phyloP scores from a whole-genome alignment of 352 stramenopile species.

The Pythium grandisporangium region DNA sequence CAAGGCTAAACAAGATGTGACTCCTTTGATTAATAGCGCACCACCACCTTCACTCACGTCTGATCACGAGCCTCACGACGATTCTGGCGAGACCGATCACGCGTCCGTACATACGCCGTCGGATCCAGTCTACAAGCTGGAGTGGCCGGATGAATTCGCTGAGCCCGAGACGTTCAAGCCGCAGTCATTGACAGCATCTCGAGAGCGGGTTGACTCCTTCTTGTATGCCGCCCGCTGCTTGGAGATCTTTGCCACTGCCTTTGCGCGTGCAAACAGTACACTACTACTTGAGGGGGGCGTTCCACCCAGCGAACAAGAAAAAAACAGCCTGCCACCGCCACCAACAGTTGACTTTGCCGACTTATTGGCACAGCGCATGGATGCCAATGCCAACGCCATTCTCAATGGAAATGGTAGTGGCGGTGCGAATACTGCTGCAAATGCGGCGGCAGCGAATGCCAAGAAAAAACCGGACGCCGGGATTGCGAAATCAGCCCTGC shows the following conservation, averaged over 20 bases:
- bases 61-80: too few species aligned
- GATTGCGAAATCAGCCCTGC: neutral
- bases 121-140: slow-evolving; percentile 28
- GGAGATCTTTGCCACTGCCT: slow-evolving; percentile 17
- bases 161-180: slow-evolving; percentile 21
- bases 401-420: too few species aligned
- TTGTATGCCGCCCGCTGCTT: slow-evolving; percentile 21
- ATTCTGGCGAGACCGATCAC: too few species aligned
- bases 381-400: slow-evolving; percentile 4
- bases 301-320: too few species aligned
- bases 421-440: slow-evolving; percentile 2
- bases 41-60: too few species aligned
- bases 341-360: slow-evolving; percentile 10
- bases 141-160: slow-evolving; percentile 39
- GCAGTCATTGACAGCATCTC: slow-evolving; percentile 14
- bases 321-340: too few species aligned
- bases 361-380: slow-evolving; percentile 7
- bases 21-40: too few species aligned
- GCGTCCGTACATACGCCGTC: too few species aligned
- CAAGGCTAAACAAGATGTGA: too few species aligned
- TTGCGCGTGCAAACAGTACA: slow-evolving; percentile 1
- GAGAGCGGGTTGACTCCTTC: slow-evolving; percentile 28
- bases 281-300: neutral
- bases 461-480: slow-evolving; percentile 12
- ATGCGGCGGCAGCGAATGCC: neutral